Evolutionary conservation across 1,284 basidiomycete species (phyloP), one percentile per base, ranked within the genome.

Genomic region (Peniophora sp.): DNA sequence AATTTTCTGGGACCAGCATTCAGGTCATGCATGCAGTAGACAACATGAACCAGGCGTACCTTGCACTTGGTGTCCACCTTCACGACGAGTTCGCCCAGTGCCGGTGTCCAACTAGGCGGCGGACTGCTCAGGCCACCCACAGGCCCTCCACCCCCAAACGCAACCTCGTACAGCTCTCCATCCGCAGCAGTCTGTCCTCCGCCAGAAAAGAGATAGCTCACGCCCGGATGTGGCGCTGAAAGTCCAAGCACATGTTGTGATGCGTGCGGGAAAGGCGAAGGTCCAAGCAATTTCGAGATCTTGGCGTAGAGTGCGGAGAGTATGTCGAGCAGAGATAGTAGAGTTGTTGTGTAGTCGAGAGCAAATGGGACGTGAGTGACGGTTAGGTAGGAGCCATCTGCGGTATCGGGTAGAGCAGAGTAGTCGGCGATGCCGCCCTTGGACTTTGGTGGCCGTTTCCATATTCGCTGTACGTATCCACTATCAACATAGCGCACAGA

Each of bases 251-350:
- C 86, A 55, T 85, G 77, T 55, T 83, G 77, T 14, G 79, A 73
- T 16, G 75, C 71, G 55, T 77, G 75, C 2, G 83, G 74, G 60
- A 89, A 82, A 0, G 83, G 79, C 2, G 86, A 86, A 2, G 86
- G 87, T 1, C 87, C 87, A 19, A 93, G 78, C 45, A 90, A 77
- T 62, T 82, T 83, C 3, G 80, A 78, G 45, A 93, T 84, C 65
- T 89, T 91, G 65, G 87, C 83, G 71, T 93, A 93, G 22, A 89
- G 80, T 63, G 92, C 89, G 12, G 88, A 88, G 38, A 93, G 77
- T 44, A 93, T 85, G 61, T 93, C 91, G 51, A 92, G 81, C 27
- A 92, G 78, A 34, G 91, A 89, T 47, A 91, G 78, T 25, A 92
- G 77, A 5, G 87, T 89, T 68, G 93, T 86, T 57, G 89, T 85